These are phyloP conservation scores for Talaromyces sp. DNA, from an alignment of 2,329 filamentous ascomycete genomes.

Conservation along the genomic window DNA sequence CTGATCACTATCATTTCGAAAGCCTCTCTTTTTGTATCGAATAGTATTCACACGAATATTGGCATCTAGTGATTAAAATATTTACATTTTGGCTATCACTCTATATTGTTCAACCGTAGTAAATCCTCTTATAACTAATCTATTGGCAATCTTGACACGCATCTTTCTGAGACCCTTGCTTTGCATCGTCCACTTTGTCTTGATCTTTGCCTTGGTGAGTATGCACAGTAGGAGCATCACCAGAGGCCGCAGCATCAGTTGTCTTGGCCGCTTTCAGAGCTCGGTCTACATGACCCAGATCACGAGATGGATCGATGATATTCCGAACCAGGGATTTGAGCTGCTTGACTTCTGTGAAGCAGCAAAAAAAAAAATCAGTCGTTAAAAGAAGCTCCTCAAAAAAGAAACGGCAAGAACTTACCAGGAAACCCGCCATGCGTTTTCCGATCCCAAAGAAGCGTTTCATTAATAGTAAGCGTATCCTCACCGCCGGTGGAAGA, in stretches of 20 bases:
- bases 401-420: slow-evolving; percentile 23
- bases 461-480: slow-evolving; percentile 29
- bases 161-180: background rate
- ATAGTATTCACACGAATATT: background rate
- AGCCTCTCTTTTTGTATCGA: background rate
- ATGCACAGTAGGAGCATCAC: background rate
- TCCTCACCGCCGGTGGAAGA: slow-evolving; percentile 21
- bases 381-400: background rate
- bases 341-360: slow-evolving; percentile 69
- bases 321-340: slow-evolving; percentile 81
- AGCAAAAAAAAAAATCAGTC: background rate
- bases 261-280: slow-evolving; percentile 17
- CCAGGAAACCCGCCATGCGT: slow-evolving; percentile 80
- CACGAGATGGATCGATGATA: slow-evolving; percentile 68
- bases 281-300: slow-evolving; percentile 77
- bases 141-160: slow-evolving; percentile 25
- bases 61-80: background rate
- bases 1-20: background rate
- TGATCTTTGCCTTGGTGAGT: slow-evolving; percentile 8
- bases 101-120: background rate
- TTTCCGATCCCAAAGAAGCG: slow-evolving; percentile 82
- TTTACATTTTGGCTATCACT: background rate
- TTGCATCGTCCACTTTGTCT: slow-evolving; percentile 2
- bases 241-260: background rate
- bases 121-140: background rate